These are phyloP conservation scores for Boletus vinaceobasis DNA, from an alignment of 768 basidiomycete species.

Conservation along the genomic window DNA sequence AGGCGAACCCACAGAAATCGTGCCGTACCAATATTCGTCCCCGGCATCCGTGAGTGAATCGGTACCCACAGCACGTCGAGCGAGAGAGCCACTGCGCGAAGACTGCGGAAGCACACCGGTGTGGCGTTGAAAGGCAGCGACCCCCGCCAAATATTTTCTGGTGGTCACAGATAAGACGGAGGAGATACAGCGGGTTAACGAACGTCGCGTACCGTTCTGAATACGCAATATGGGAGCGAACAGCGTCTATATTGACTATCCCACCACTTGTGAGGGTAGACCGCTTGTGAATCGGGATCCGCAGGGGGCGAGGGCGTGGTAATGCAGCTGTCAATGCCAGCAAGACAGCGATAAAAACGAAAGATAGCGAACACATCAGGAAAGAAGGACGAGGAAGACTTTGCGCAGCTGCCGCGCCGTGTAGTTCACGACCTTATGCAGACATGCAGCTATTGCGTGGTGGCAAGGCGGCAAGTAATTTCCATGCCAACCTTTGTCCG, in stretches of 20 bases:
- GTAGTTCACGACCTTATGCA: constrained; percentile 6
- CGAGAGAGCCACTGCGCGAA: background rate
- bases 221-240: constrained; percentile 14
- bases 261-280: constrained; percentile 12
- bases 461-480: background rate
- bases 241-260: constrained; percentile 12
- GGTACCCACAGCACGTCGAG: constrained; percentile 6
- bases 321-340: constrained; percentile 16
- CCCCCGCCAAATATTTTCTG: constrained; percentile 21
- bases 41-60: constrained; percentile 14
- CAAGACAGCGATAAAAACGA: constrained; percentile 6
- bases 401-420: background rate
- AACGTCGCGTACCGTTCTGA: constrained; percentile 10
- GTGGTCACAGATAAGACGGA: constrained; percentile 2
- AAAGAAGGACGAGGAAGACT: background rate
- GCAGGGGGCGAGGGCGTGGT: constrained; percentile 9
- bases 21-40: constrained; percentile 23
- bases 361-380: constrained; percentile 10
- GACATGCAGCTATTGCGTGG: background rate
- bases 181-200: background rate
- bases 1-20: constrained; percentile 25
- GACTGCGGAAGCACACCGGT: background rate
- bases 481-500: background rate
- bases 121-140: constrained; percentile 4
- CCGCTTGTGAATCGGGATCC: constrained; percentile 19